Evolutionary conservation across 495 filamentous ascomycete species (phyloP), one percentile per base, ranked within the genome.

Genomic region (Trichoderma erinaceum): DNA sequence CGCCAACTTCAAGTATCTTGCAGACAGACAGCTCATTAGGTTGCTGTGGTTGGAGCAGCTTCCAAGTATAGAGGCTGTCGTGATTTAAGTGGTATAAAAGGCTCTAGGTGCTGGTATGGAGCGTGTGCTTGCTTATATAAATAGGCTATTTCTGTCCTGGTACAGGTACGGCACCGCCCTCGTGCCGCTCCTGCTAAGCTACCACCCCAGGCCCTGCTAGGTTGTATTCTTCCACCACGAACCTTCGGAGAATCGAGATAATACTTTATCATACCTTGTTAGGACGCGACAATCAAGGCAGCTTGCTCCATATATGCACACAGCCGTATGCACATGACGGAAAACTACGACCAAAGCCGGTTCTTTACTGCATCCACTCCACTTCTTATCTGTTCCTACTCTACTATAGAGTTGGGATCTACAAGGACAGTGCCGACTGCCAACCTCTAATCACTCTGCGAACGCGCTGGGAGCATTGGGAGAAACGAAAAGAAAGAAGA

Each of bases 271-370:
- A 18, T 21, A 52, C 48, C 21, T 11, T 52, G 21, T 21, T 11
- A 18, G 48, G 6, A 52, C 48, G 48, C 44, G n/a, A 48, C 15
- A n/a, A n/a, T 7, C 48, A 52, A 23, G 48, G 48, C 48, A 4
- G 21, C 18, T 23, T 23, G 48, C 48, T 23, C 48, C 48, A 7
- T 52, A 11, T 23, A 52, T 52, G 48, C 48, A 52, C 48, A 52
- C 48, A 52, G n/a, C 21, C 48, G 48, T 61, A 29, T 29, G 25
- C 52, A 61, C 52, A 61, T 29, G 25, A 61, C 52, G 18, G 52
- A 56, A 56, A 1, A 56, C 50, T 21, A 10, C 50, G 50, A 58
- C 50, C 50, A 27, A 27, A 27, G 23, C 50, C 21, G 21, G 50
- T 18, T 58, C 50, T 21, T 10, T 12, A 10, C 50, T 58, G 50